Evolutionary conservation across 768 basidiomycete genomes (phyloP), one percentile per base, ranked within the genome.

Genomic region (Termitomyces bulborhizus): DNA sequence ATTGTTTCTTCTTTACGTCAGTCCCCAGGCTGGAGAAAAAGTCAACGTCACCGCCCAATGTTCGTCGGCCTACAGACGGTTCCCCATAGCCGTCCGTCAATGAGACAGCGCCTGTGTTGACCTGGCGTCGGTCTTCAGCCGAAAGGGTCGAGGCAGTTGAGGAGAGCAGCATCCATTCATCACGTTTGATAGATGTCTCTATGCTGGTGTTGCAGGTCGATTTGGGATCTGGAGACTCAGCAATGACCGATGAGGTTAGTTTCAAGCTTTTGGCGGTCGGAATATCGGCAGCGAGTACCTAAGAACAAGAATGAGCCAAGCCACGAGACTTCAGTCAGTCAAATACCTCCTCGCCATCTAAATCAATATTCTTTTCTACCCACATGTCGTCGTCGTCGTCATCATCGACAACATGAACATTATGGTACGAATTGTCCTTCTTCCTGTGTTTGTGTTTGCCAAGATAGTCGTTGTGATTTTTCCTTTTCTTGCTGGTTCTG

Each of bases 21-120:
- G 81, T 89, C 3, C 96, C 96, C 43, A 99, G 74, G 57, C 74
- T 82, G 1, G 90, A 86, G 75, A 98, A 98, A 72, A 97, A 95
- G 69, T 98, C 96, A 26, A 88, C 79, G 3, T 79, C 79, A 40
- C 82, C 85, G 3, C 71, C 75, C 43, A 76, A 65, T 4, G 75
- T 81, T 9, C 85, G 78, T 50, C 72, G 66, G 29, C 71, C 71
- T 13, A 61, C 63, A 12, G 76, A 70, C 2, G 71, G 59, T 48
- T 85, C 84, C 18, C 82, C 84, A 57, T 88, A 89, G 26, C 75
- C 83, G 18, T 91, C 88, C 4, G 82, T 85, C 29, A 85, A 70
- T 4, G 80, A 72, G 26, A 86, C 81, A 21, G 82, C 76, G 0
- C 65, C 68, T 9, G 57, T 54, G 27, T 64, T 61, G 39, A 58